phyloP scores from a whole-genome alignment of 352 stramenopile species.

The Pythium sukuiense region DNA sequence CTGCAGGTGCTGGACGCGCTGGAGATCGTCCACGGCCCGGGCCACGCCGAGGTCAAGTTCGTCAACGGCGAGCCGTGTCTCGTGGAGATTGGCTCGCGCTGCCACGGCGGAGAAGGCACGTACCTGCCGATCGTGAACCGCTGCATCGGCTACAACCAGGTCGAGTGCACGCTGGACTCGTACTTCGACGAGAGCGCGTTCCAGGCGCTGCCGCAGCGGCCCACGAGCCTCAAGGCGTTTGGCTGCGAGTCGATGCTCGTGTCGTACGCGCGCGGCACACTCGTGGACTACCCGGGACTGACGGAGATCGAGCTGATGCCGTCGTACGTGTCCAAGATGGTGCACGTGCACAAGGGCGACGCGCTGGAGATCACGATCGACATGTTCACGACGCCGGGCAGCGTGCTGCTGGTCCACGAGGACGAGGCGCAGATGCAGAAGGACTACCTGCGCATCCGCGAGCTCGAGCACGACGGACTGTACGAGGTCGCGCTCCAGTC shows the following conservation, averaged over 20 bases:
- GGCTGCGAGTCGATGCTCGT: conserved; percentile 94
- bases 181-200: not conserved
- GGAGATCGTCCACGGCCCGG: conserved; percentile 71
- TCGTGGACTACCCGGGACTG: conserved; percentile 88
- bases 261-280: conserved; percentile 88
- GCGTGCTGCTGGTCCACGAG: conserved; percentile 93
- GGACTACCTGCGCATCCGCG: conserved; percentile 86
- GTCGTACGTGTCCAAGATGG: conserved; percentile 91
- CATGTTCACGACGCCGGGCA: conserved; percentile 94
- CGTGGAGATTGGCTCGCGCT: conserved; percentile 95
- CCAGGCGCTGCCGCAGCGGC: conserved; percentile 31
- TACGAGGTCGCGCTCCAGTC: conserved; percentile 40
- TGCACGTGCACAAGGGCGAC: conserved; percentile 82
- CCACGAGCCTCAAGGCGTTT: conserved; percentile 72
- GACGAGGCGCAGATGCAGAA: conserved; percentile 71
- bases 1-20: conserved; percentile 75
- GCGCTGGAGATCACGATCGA: conserved; percentile 90
- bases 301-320: conserved; percentile 89
- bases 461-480: conserved; percentile 73
- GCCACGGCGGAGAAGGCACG: conserved; percentile 93
- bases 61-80: conserved; percentile 86
- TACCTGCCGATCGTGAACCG: conserved; percentile 91
- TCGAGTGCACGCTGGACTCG: conserved; percentile 82
- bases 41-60: conserved; percentile 86
- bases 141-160: conserved; percentile 93